phyloP scores from a whole-genome alignment of 768 basidiomycete species.

The Tulasnella sp. region DNA sequence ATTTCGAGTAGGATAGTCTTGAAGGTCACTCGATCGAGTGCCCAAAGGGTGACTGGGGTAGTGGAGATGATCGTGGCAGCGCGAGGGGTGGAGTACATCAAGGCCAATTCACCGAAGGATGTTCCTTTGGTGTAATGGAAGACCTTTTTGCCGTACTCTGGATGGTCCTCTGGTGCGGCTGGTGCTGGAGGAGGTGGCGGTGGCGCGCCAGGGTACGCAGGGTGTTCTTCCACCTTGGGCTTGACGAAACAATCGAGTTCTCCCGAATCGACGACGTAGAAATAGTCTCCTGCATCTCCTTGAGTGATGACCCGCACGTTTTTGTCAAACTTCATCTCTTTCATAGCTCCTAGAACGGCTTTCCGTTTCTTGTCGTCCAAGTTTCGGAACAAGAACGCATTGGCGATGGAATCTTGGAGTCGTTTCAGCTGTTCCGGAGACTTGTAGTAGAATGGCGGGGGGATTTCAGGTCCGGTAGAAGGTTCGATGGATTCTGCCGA shows the following conservation, averaged over 20 bases:
- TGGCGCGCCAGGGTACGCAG: slow-evolving; percentile 35
- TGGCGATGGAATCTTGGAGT: slow-evolving; percentile 80
- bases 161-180: slow-evolving; percentile 62
- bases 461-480: slow-evolving; percentile 59
- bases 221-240: slow-evolving; percentile 31
- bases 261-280: slow-evolving; percentile 94
- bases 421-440: slow-evolving; percentile 76
- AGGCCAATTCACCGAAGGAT: slow-evolving; percentile 92
- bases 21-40: slow-evolving; percentile 96
- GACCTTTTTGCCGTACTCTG: slow-evolving; percentile 74
- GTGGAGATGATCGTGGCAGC: slow-evolving; percentile 90
- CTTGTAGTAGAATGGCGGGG: slow-evolving; percentile 74
- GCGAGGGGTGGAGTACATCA: slow-evolving; percentile 97
- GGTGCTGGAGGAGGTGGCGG: slow-evolving; percentile 53
- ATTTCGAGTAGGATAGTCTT: slow-evolving; percentile 94
- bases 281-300: slow-evolving; percentile 94
- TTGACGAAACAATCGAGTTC: slow-evolving; percentile 70
- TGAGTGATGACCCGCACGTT: slow-evolving; percentile 93
- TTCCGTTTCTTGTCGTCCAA: slow-evolving; percentile 94
- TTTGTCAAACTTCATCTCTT: slow-evolving; percentile 65
- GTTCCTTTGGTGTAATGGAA: slow-evolving; percentile 77
- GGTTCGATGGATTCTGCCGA: slow-evolving; percentile 95
- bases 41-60: slow-evolving; percentile 83
- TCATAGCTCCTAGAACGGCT: slow-evolving; percentile 93
- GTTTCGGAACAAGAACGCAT: slow-evolving; percentile 93